A percentile compares a stretch with the other conserved stretches of the same genome.
phyloP scores from a whole-genome alignment of 768 basidiomycete species.

The Tephrocybe sp. region DNA sequence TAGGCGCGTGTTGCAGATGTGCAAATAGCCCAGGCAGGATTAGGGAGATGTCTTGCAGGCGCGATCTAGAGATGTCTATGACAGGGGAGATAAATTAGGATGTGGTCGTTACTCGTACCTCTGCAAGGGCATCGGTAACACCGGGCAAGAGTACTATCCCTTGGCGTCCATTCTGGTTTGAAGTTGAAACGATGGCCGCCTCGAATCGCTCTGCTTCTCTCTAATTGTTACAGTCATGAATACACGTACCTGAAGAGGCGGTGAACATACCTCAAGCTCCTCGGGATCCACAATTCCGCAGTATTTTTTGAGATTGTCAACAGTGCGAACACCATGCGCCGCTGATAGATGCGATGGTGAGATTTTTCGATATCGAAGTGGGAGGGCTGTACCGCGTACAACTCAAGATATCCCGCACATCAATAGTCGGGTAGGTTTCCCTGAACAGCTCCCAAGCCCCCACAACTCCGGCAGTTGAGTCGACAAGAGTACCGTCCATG shows the following conservation, averaged over 20 bases:
- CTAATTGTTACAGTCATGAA: slow-evolving; percentile 31
- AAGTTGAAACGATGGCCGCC: slow-evolving; percentile 66
- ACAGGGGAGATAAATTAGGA: background rate
- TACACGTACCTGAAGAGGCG: background rate
- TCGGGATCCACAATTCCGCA: slow-evolving; percentile 68
- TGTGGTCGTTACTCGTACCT: slow-evolving; percentile 38
- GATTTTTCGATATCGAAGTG: slow-evolving; percentile 1
- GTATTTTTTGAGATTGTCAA: slow-evolving; percentile 74
- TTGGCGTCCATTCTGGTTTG: slow-evolving; percentile 49
- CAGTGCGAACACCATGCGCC: slow-evolving; percentile 81
- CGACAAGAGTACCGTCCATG: slow-evolving; percentile 83
- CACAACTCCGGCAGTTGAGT: slow-evolving; percentile 80
- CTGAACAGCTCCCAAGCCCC: slow-evolving; percentile 84
- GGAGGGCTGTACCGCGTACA: slow-evolving; percentile 41
- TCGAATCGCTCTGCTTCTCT: slow-evolving; percentile 79
- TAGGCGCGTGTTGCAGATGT: slow-evolving; percentile 82
- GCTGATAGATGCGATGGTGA: slow-evolving; percentile 36
- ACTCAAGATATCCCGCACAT: slow-evolving; percentile 60
- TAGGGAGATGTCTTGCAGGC: slow-evolving; percentile 38
- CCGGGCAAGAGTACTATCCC: slow-evolving; percentile 78
- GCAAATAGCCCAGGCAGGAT: slow-evolving; percentile 83
- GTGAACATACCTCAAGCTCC: slow-evolving; percentile 60
- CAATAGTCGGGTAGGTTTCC: slow-evolving; percentile 63
- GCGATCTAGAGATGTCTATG: slow-evolving; percentile 31
- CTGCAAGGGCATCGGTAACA: slow-evolving; percentile 54